Evolutionary conservation across 352 stramenopile species (phyloP).

Genomic region (Phytophthora niederhauseri): DNA sequence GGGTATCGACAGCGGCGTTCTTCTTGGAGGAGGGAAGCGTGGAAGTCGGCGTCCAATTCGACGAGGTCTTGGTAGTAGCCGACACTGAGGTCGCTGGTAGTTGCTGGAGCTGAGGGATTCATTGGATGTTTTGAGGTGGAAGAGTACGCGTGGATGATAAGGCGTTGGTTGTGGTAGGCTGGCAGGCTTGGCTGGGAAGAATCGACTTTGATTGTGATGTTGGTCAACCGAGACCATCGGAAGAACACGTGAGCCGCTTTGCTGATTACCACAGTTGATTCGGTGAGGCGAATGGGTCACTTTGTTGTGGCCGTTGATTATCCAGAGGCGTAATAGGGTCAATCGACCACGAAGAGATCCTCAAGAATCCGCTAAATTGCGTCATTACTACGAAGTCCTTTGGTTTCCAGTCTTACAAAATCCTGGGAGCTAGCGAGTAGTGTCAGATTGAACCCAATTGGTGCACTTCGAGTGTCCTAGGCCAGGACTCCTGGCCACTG

Average conservation of each 20-base stretch:
- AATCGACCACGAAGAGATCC: conserved; percentile 6
- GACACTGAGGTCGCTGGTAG: conserved; percentile 2
- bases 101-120: conserved; percentile 2
- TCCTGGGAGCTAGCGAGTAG: conserved; percentile 17
- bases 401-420: neutral
- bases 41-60: conserved; percentile 8
- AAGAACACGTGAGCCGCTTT: conserved; percentile 1
- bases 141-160: neutral
- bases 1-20: conserved; percentile 39
- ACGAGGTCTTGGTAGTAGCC: conserved; percentile 3
- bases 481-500: neutral
- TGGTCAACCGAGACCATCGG: neutral
- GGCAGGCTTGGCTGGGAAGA: conserved; percentile 4
- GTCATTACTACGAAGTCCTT: conserved; percentile 19
- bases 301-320: conserved; percentile 19
- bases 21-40: conserved; percentile 12
- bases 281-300: conserved; percentile 19
- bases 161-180: neutral
- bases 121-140: conserved; percentile 4
- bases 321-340: neutral
- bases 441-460: conserved; percentile 10
- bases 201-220: conserved; percentile 19
- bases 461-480: neutral
- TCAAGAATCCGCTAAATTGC: conserved; percentile 19
- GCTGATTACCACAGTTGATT: conserved; percentile 6